Base-by-base conservation (phyloP, 306 rosid genomes). In the Prunus kanzakura region DNA sequence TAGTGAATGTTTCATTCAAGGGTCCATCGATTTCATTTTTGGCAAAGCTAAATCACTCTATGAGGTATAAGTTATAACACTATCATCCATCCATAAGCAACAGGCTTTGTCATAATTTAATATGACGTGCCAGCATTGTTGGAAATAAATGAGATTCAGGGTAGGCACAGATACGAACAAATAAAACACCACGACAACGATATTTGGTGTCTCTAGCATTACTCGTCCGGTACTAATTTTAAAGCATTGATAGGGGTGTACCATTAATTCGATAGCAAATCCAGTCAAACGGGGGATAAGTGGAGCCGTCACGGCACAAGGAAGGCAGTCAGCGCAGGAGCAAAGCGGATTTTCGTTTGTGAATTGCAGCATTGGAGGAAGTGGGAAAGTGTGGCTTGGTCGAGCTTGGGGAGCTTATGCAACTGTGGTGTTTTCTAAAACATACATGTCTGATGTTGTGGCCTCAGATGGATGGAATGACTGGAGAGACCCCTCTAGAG, bases 1-100 rank as follows among this genome's bases (percentile, higher is more conserved):
- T 56, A 82, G 79, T 51, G 84, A 87, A 58, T 94, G 95, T 74
- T 90, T 91, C 78, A 91, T 91, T 62, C 84, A 86, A 91, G 98
- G 98, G 7, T 90, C 97, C 67, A 91, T 91, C 51, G 96, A 94
- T 82, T 91, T 94, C 84, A 91, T 94, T 50, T 94, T 91, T 65
- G 98, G 98, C 70, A 88, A 82, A 32, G 96, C 86, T 4, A 91
- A 83, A 77, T 91, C 97, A 23, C 84, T 91, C 50, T 93, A 88
- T 7, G 88, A 93, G 92, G 98, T 93, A 79, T 14, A 72, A 38
- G 43, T 7, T 38, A 47, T 13, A 47, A 13, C 12, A 47, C 52
- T 11, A 47, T 47, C 43, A 38, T 38, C 43, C 52, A 47, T 47
- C 3, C 52, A 47, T 47, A 47, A 47, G 1, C 16, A 47, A 10